Evolutionary conservation across 2,329 filamentous ascomycete genomes (phyloP).

Genomic region (Zarea fungicola): DNA sequence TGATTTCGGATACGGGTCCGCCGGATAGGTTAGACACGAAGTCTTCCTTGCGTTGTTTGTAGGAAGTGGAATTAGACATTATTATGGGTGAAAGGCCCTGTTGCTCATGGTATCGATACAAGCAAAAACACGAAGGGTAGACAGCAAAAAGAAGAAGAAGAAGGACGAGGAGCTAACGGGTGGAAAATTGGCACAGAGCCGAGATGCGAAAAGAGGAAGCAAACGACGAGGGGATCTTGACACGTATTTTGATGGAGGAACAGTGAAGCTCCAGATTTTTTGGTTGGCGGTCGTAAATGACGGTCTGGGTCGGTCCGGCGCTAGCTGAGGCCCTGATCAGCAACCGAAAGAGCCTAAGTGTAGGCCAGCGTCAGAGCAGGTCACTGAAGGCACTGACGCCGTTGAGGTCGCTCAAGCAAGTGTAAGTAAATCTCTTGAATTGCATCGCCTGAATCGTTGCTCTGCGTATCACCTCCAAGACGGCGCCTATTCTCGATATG

Average conservation of each 20-base stretch:
- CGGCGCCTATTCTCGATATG: too few species aligned
- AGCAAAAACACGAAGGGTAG: slow-evolving; percentile 3
- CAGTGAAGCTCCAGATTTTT: not conserved
- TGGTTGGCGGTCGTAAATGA: not conserved
- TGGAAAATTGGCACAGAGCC: not conserved
- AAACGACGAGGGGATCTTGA: not conserved
- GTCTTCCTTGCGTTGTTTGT: slow-evolving; percentile 90
- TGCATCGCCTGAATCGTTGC: too few species aligned
- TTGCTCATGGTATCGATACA: slow-evolving; percentile 12
- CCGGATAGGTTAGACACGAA: slow-evolving; percentile 91
- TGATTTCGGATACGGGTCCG: slow-evolving; percentile 79
- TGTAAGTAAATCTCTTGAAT: too few species aligned
- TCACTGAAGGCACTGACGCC: too few species aligned
- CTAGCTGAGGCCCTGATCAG: too few species aligned
- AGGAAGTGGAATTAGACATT: slow-evolving; percentile 48
- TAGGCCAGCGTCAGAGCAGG: too few species aligned
- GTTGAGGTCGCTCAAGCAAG: too few species aligned
- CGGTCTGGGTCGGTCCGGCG: not conserved
- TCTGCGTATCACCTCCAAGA: too few species aligned
- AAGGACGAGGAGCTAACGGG: not conserved
- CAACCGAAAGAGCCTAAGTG: too few species aligned
- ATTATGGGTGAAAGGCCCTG: not conserved
- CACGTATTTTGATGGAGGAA: not conserved
- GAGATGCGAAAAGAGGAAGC: not conserved
- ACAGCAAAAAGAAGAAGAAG: not conserved